These are phyloP conservation scores for Penicillium mononematosum DNA, from an alignment of 495 filamentous ascomycete genomes.

Conservation along the genomic window DNA sequence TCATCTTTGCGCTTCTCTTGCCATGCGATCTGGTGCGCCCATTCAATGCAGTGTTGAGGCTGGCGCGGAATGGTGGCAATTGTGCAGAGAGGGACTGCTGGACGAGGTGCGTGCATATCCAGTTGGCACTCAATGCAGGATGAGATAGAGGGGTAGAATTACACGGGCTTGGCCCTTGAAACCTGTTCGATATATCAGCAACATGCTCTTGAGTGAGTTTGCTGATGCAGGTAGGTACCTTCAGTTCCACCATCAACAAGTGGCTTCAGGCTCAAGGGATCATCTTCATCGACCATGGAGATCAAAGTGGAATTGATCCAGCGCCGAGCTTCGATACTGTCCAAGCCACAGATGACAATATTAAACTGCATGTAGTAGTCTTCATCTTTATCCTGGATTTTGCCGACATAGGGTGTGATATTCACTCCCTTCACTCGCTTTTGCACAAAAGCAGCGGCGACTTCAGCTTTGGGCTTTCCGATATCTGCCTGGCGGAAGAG, in stretches of 20 bases:
- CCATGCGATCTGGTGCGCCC: slow-evolving; percentile 92
- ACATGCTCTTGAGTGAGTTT: neutral
- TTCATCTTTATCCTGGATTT: slow-evolving; percentile 96
- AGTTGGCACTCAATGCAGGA: slow-evolving; percentile 98
- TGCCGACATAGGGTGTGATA: slow-evolving; percentile 89
- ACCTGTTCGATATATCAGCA: slow-evolving; percentile 45
- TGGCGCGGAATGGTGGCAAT: slow-evolving; percentile 96
- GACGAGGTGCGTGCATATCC: slow-evolving; percentile 93
- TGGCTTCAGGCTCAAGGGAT: slow-evolving; percentile 81
- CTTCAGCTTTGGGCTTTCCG: slow-evolving; percentile 89
- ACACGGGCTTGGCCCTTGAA: slow-evolving; percentile 98
- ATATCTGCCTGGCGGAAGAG: slow-evolving; percentile 92
- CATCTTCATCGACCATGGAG: slow-evolving; percentile 77
- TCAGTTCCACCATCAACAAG: slow-evolving; percentile 97
- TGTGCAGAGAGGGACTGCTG: slow-evolving; percentile 94
- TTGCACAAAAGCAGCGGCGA: slow-evolving; percentile 89
- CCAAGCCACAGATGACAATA: slow-evolving; percentile 90
- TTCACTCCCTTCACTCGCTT: slow-evolving; percentile 82
- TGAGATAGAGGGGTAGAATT: slow-evolving; percentile 81
- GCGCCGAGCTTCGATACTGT: slow-evolving; percentile 92
- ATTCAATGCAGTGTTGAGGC: slow-evolving; percentile 98
- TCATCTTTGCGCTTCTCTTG: slow-evolving; percentile 56
- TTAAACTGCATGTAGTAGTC: slow-evolving; percentile 99
- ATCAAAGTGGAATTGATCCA: slow-evolving; percentile 98
- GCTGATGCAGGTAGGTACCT: slow-evolving; percentile 45